phyloP scores from a whole-genome alignment of 345 rosid genomes.

The Murraya koenigii region DNA sequence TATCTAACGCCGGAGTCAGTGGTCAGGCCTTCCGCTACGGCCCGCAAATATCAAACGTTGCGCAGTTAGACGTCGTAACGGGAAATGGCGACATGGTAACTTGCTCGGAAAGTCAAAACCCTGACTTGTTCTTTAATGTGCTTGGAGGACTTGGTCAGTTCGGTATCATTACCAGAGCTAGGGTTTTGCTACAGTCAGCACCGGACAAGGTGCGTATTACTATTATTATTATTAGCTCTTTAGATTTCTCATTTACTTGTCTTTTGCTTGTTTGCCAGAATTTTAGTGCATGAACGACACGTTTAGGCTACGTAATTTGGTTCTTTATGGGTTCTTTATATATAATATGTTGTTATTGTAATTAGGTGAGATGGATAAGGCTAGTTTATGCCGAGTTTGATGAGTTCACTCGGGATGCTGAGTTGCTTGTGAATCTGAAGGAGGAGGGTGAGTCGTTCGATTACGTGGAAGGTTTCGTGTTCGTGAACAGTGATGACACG shows the following conservation, averaged over 20 bases:
- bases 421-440: constrained; percentile 64
- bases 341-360: not conserved
- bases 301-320: constrained; percentile 22
- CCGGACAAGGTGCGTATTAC: constrained; percentile 66
- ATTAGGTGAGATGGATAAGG: constrained; percentile 96
- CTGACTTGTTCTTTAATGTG: constrained; percentile 66
- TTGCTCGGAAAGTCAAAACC: constrained; percentile 56
- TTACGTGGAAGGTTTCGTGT: constrained; percentile 89
- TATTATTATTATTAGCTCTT: not conserved
- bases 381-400: constrained; percentile 71
- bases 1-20: constrained; percentile 94
- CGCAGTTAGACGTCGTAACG: constrained; percentile 84
- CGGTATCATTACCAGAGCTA: constrained; percentile 85
- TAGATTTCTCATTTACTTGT: not conserved
- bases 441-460: constrained; percentile 57
- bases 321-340: not conserved
- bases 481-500: constrained; percentile 76
- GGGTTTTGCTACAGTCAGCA: constrained; percentile 62
- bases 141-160: constrained; percentile 95
- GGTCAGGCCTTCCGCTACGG: constrained; percentile 95
- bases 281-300: constrained; percentile 30
- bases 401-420: constrained; percentile 70
- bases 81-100: constrained; percentile 64
- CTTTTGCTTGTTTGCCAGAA: not conserved
- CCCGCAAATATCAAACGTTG: constrained; percentile 80